A percentile compares a stretch with the other conserved stretches of the same genome.
Evolutionary conservation across 2,329 filamentous ascomycete species (phyloP).

Genomic region (Knoxdaviesia capensis): DNA sequence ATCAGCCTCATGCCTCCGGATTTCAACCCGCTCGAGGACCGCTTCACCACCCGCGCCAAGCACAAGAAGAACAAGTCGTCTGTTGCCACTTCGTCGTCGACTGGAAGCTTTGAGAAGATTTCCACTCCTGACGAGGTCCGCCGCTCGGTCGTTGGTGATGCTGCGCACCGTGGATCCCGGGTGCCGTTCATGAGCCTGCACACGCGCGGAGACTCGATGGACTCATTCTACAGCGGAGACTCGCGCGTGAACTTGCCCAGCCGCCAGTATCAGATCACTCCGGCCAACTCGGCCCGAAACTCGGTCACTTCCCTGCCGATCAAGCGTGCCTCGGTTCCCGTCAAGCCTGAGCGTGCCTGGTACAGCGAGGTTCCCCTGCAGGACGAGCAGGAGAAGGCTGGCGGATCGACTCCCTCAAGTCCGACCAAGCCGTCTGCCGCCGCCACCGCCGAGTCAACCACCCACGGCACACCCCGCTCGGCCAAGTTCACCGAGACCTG

Average conservation of each 20-base stretch:
- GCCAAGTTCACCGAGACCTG: slow-evolving; percentile 33
- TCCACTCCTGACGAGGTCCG: no score
- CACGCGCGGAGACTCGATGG: slow-evolving; percentile 45
- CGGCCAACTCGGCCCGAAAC: slow-evolving; percentile 13
- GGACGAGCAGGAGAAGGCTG: no score
- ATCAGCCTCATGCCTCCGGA: slow-evolving; percentile 73
- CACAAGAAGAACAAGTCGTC: slow-evolving; percentile 60
- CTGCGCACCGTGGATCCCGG: no score
- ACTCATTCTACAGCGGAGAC: slow-evolving; percentile 31
- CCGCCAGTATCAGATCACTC: slow-evolving; percentile 31
- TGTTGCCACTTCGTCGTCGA: slow-evolving; percentile 18
- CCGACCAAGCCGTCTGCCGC: slow-evolving; percentile 5
- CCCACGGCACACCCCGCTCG: slow-evolving; percentile 13
- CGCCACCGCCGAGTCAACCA: neutral
- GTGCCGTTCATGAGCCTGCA: slow-evolving; percentile 26
- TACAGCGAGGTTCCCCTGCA: no score
- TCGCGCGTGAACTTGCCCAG: slow-evolving; percentile 34
- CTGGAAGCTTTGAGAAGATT: neutral
- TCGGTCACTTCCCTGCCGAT: slow-evolving; percentile 1
- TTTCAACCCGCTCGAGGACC: slow-evolving; percentile 82
- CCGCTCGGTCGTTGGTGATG: no score
- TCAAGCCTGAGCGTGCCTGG: no score
- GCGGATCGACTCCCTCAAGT: neutral
- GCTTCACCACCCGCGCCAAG: slow-evolving; percentile 50
- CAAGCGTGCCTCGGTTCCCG: no score